Base-by-base conservation (phyloP, 116 monocot species). In the Iris pallida region DNA sequence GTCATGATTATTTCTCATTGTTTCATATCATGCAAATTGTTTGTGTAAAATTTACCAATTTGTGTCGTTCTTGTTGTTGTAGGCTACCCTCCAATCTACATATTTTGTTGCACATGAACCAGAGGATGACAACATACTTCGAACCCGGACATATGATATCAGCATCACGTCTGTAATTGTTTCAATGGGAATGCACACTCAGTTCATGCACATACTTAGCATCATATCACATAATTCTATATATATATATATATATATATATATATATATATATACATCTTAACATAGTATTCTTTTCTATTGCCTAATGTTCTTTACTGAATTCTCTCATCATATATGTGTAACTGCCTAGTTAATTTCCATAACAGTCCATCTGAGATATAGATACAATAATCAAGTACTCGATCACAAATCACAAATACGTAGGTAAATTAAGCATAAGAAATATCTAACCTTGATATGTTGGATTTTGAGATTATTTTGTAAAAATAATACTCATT, bases 21-120 rank as follows among this genome's bases (percentile, higher is more conserved):
- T 43, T 61, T 41, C 5, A n/a, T 61, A 16, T 4, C 42, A 44
- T 44, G 2, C 20, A 61, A 13, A 1, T 16, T 65, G 11, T 18
- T 3, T 30, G 30, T 30, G 30, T 30, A 30, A 30, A 63, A 47
- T 9, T 2, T 40, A 17, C 43, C 53, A 7, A 53, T 42, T 51
- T 67, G 16, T 42, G 20, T 42, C 8, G 41, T 20, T 67, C 42
- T 67, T 53, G 42, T 6, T 11, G 20, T 53, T 30, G 55, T 75
- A 94, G 94, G 94, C 90, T 53, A 87, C 90, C 4, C 76, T 87
- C 59, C 80, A 80, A 55, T 61, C 84, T 47, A 49, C 79, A 8
- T 94, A 94, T 76, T 83, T 94, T 79, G 85, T 94, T 74, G 85
- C 94, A 16, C 74, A 94, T 47, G 94, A 94, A 75, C 90, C 94